Evolutionary conservation across 345 rosid genomes (phyloP), one percentile per base, ranked within the genome.

Genomic region (Populus nigra): DNA sequence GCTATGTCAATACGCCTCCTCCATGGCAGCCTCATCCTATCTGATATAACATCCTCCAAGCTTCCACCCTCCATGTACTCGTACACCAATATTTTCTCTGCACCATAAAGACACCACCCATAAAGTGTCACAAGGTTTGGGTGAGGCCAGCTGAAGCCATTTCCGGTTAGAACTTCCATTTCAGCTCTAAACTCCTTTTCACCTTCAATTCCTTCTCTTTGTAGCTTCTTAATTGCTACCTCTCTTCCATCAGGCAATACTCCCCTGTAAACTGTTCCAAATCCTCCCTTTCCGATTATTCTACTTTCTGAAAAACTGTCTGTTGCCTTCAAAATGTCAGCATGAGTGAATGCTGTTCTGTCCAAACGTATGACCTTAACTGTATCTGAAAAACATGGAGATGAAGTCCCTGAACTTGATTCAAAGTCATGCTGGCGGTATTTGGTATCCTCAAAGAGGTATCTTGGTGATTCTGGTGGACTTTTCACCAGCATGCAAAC

Each of bases 11-110:
- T 66, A 20, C 99, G 89, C 77, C 78, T 82, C 62, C 82, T 76
- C 98, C 98, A 92, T 22, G 89, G 81, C 65, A 95, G 85, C 77
- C 77, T 87, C 68, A 75, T 74, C 78, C 90, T 83, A 38, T 93
- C 98, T 1, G 92, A 72, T 47, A 95, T 79, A n/a, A 87, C 83
- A 69, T 95, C 99, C 72, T 95, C 98, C 74, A 95, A 80, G 87
- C 88, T 91, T 59, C 99, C 99, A 0, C 98, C 97, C 83, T 80
- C 90, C 94, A 95, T 93, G 89, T 89, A 95, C 77, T 93, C 92
- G 13, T 95, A 94, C 72, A 95, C 97, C 72, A 95, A 33, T 63
- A 95, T 86, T 78, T 92, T 95, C 83, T 93, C 89, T 36, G 89
- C 87, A 23, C 94, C 87, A 63, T 93, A 82, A 16, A 92, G 89